phyloP scores from a whole-genome alignment of 225 moss, liverwort and hornwort species.

The Bryoerythrophyllum caledonicum region DNA sequence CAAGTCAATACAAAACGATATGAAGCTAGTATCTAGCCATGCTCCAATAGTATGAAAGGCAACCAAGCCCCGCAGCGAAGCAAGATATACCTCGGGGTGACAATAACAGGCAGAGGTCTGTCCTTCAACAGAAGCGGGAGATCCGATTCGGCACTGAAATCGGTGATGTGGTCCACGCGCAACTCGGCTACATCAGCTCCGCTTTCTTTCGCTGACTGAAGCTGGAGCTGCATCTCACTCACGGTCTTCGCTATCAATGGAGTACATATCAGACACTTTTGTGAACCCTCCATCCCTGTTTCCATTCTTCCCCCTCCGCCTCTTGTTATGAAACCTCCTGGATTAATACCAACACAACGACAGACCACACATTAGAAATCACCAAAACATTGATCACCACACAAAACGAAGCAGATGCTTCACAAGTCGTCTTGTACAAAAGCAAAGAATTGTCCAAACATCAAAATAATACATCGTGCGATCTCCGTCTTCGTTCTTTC shows the following conservation, averaged over 20 bases:
- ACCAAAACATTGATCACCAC: background rate
- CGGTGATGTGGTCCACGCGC: slow-evolving; percentile 72
- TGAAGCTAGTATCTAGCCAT: background rate
- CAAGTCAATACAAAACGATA: background rate
- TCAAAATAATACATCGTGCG: too few species aligned
- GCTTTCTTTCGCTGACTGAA: slow-evolving; percentile 61
- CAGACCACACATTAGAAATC: background rate
- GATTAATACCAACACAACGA: slow-evolving; percentile 1
- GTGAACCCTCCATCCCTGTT: slow-evolving; percentile 29
- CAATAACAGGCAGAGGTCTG: slow-evolving; percentile 69
- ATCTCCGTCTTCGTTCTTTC: too few species aligned
- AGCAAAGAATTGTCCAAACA: too few species aligned
- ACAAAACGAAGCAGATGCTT: too few species aligned
- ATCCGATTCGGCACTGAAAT: slow-evolving; percentile 62
- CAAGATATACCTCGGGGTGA: slow-evolving; percentile 55
- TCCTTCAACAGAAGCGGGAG: slow-evolving; percentile 66
- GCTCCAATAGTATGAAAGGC: background rate
- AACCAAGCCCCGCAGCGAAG: background rate
- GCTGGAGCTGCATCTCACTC: slow-evolving; percentile 65
- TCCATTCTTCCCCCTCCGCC: background rate
- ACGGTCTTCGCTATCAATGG: slow-evolving; percentile 69
- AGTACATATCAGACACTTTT: slow-evolving; percentile 63
- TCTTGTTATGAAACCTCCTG: slow-evolving; percentile 1
- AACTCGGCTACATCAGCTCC: slow-evolving; percentile 90
- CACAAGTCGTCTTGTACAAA: too few species aligned